Percentiles rank a stretch among this genome's conserved stretches.
Conservation (phyloP, 2,329 filamentous ascomycete species). For the Chrysoporthe puriensis region DNA sequence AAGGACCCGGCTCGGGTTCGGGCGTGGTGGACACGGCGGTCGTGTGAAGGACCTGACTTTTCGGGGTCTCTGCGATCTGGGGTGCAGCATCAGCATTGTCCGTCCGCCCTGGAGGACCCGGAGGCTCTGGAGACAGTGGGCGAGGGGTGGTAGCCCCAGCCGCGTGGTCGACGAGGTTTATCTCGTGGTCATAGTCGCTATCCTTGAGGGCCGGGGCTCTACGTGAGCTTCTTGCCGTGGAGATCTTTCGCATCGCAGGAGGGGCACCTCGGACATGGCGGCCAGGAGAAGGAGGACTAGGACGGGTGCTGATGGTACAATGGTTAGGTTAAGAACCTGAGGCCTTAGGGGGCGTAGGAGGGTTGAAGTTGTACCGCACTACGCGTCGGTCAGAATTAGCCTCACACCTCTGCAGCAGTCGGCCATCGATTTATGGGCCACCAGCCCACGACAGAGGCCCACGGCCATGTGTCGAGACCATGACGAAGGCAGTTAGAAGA, state of each 20-base stretch:
- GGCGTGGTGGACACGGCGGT: background rate
- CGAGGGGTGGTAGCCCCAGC: slow-evolving; percentile 27
- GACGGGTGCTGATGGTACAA: background rate
- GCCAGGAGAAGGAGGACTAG: background rate
- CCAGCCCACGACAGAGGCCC: background rate
- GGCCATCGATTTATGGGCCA: background rate
- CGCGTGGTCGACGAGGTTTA: slow-evolving; percentile 65
- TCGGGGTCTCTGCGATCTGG: background rate
- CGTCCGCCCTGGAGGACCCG: slow-evolving; percentile 9
- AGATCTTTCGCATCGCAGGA: slow-evolving; percentile 29
- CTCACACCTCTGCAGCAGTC: background rate
- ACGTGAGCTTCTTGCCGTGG: slow-evolving; percentile 53
- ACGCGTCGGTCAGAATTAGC: background rate
- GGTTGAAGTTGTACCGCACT: background rate
- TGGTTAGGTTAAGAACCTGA: background rate
- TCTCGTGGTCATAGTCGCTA: slow-evolving; percentile 71
- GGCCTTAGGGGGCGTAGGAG: background rate
- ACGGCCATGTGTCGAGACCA: background rate
- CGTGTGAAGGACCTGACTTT: background rate
- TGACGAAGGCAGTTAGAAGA: background rate
- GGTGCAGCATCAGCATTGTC: slow-evolving; percentile 6
- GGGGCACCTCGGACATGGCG: slow-evolving; percentile 23
- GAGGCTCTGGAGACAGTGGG: slow-evolving; percentile 13
- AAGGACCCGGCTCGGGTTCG: slow-evolving; percentile 8
- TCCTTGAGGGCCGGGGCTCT: slow-evolving; percentile 60